Evolutionary conservation across 495 filamentous ascomycete species (phyloP).

Genomic region (Massariosphaeria phaeospora): DNA sequence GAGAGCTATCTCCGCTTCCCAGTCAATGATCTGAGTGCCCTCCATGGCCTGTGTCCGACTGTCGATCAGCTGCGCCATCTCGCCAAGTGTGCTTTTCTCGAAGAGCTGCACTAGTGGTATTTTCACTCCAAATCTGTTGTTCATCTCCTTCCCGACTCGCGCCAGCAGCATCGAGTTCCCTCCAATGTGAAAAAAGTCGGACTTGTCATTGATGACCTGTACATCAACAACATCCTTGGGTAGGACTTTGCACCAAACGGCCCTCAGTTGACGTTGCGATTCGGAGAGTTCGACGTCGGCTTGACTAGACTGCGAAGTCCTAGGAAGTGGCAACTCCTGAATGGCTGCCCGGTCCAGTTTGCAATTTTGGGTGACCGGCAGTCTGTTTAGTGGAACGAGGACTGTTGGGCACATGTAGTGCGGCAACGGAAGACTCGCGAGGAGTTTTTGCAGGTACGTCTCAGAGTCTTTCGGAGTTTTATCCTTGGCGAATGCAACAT

Average conservation of each 20-base stretch:
- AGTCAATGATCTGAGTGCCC: slow-evolving; percentile 9
- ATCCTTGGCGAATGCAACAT: neutral
- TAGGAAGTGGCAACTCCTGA: neutral
- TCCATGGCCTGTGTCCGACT: too few relatives aligned
- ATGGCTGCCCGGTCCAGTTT: neutral
- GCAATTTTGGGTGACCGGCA: neutral
- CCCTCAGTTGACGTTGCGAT: too few relatives aligned
- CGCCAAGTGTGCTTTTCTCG: neutral
- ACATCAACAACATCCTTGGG: neutral
- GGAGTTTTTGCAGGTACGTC: neutral
- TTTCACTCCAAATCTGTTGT: neutral
- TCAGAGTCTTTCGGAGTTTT: neutral
- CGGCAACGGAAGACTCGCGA: neutral
- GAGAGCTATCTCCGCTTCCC: slow-evolving; percentile 2
- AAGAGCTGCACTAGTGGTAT: neutral
- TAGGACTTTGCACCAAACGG: too few relatives aligned
- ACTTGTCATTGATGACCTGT: neutral
- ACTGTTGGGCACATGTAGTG: slow-evolving; percentile 2
- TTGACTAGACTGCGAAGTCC: too few relatives aligned
- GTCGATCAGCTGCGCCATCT: neutral
- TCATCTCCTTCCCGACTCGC: neutral
- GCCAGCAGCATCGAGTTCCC: neutral
- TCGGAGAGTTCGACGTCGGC: too few relatives aligned
- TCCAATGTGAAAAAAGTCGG: slow-evolving; percentile 1
- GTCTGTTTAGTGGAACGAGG: neutral